A percentile compares a stretch with the other conserved stretches of the same genome.
Evolutionary conservation across 148 eudicot genomes (phyloP).

Genomic region (Rhododendron ovatum): DNA sequence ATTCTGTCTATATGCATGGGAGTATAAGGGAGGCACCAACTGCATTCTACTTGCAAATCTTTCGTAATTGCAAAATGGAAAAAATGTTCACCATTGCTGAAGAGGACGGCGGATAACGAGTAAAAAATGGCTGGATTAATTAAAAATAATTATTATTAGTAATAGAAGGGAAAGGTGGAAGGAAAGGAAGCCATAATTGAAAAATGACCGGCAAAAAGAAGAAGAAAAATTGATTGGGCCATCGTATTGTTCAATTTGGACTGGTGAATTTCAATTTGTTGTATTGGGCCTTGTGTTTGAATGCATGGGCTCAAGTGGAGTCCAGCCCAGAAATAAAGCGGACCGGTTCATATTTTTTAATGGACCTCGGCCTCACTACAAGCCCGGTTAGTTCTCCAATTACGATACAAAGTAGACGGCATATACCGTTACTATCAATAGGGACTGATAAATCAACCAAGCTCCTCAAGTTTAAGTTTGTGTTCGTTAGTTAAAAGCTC

Average conservation of each 20-base stretch:
- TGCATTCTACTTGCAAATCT: too few relatives aligned
- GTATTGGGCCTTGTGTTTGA: background rate
- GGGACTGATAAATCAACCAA: background rate
- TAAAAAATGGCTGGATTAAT: too few relatives aligned
- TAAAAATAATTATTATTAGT: too few relatives aligned
- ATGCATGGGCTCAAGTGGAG: background rate
- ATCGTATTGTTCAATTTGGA: background rate
- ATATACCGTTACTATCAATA: background rate
- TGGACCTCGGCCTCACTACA: background rate
- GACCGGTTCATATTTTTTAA: background rate
- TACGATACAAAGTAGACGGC: background rate
- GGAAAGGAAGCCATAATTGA: background rate
- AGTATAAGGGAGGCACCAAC: too few relatives aligned
- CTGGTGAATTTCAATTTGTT: background rate
- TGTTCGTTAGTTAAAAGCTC: too few relatives aligned
- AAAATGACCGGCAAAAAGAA: background rate
- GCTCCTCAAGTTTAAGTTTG: background rate
- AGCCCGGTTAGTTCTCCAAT: background rate
- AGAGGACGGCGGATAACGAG: too few relatives aligned
- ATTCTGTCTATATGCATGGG: accelerated
- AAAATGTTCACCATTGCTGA: too few relatives aligned
- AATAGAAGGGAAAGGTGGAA: background rate
- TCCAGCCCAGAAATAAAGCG: background rate
- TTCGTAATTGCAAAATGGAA: too few relatives aligned
- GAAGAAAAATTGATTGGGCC: background rate